phyloP scores from a whole-genome alignment of 805 yeast species.

The Yarrowia sp. region DNA sequence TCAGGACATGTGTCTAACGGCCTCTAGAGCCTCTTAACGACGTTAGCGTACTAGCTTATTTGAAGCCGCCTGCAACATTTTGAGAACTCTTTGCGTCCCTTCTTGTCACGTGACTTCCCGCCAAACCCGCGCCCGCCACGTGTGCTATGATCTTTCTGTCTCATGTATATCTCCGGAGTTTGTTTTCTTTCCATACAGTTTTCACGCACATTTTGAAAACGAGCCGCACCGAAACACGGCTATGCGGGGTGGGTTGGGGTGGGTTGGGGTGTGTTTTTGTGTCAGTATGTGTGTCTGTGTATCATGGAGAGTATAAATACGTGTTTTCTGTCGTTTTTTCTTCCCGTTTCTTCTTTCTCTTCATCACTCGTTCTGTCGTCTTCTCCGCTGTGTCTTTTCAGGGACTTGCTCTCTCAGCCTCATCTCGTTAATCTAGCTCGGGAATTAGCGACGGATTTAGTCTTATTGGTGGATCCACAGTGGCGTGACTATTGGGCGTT shows the following conservation, averaged over 20 bases:
- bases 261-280: not conserved
- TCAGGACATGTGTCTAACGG: no score
- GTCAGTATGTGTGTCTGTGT: not conserved
- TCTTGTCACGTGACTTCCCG: not conserved
- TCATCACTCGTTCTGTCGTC: no score
- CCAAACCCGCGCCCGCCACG: not conserved
- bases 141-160: not conserved
- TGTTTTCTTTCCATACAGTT: not conserved
- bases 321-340: no score
- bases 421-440: constrained; percentile 1
- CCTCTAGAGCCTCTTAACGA: not conserved
- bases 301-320: not conserved
- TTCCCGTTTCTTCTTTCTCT: not conserved
- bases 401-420: not conserved
- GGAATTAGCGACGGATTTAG: not conserved
- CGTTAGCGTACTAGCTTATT: no score
- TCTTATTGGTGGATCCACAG: not conserved
- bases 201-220: not conserved
- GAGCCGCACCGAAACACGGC: not conserved
- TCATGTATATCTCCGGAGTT: not conserved
- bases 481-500: not conserved
- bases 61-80: no score
- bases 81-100: no score
- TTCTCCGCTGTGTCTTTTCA: not conserved
- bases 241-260: no score